A percentile compares a stretch with the other conserved stretches of the same genome.
Evolutionary conservation across 257 asterid genomes (phyloP).

Genomic region (Henckelia pumila): DNA sequence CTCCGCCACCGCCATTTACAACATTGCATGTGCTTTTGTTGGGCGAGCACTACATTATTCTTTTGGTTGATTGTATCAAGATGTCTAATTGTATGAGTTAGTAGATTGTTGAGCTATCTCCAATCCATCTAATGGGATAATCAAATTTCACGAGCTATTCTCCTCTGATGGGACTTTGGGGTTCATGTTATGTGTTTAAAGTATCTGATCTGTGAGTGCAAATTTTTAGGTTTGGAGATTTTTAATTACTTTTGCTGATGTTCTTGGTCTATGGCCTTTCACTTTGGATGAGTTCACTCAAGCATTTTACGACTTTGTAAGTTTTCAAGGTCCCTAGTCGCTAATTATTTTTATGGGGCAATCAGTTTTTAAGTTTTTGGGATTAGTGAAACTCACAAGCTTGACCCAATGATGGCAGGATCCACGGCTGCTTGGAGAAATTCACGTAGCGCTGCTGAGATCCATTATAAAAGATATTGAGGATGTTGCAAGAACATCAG

Average conservation of each 20-base stretch:
- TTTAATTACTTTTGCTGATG: conserved; percentile 80
- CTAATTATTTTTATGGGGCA: conserved; percentile 6
- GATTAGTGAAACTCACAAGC: conserved; percentile 6
- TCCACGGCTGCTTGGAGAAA: conserved; percentile 79
- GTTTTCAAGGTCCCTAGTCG: conserved; percentile 24
- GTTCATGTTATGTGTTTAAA: conserved; percentile 18
- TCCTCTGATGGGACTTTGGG: conserved; percentile 11
- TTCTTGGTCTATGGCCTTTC: conserved; percentile 92
- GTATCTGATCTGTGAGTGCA: conserved; percentile 17
- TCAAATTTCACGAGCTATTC: conserved; percentile 10
- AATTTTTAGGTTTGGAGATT: conserved; percentile 77
- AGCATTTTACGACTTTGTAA: conserved; percentile 71
- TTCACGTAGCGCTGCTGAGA: conserved; percentile 76
- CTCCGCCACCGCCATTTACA: no score
- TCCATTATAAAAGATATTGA: conserved; percentile 75
- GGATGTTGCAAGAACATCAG: conserved; percentile 70
- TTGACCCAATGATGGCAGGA: conserved; percentile 42
- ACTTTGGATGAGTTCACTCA: conserved; percentile 82
- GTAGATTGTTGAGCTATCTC: background rate
- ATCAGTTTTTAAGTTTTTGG: conserved; percentile 8
- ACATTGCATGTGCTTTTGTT: conserved; percentile 6
- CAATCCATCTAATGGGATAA: background rate
- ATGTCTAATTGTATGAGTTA: background rate
- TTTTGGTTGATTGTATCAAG: conserved; percentile 14
- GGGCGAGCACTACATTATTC: conserved; percentile 1